phyloP scores from a whole-genome alignment of 2,329 filamentous ascomycete genomes.

The Cercospora nicotianae region DNA sequence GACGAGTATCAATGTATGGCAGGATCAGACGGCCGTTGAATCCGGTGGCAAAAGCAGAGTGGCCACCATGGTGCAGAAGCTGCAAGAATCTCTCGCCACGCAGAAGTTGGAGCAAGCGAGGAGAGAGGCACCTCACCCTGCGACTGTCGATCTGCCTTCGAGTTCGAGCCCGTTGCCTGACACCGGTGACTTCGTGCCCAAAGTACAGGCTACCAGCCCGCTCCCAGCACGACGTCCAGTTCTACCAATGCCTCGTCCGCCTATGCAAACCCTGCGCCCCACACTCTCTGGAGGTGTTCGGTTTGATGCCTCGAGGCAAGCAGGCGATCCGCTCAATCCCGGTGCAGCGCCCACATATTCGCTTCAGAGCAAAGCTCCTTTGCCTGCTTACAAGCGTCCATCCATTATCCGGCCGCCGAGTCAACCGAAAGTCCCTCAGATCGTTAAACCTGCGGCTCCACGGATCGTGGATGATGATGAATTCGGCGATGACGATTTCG shows the following conservation, averaged over 20 bases:
- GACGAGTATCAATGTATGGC: constrained; percentile 39
- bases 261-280: constrained; percentile 15
- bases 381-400: constrained; percentile 38
- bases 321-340: constrained; percentile 26
- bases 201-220: constrained; percentile 23
- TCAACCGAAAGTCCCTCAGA: constrained; percentile 20
- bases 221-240: constrained; percentile 22
- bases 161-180: constrained; percentile 52
- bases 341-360: constrained; percentile 31
- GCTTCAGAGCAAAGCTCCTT: constrained; percentile 36
- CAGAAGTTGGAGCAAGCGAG: constrained; percentile 32
- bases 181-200: constrained; percentile 22
- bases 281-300: constrained; percentile 25
- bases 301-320: constrained; percentile 14
- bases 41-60: constrained; percentile 37
- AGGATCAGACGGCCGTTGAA: constrained; percentile 38
- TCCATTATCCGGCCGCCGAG: constrained; percentile 31
- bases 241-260: constrained; percentile 17
- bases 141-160: constrained; percentile 40
- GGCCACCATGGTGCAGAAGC: constrained; percentile 44
- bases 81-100: constrained; percentile 47
- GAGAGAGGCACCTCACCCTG: constrained; percentile 14
- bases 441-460: constrained; percentile 9
- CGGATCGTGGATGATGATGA: constrained; percentile 40
- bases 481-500: constrained; percentile 48